Conservation (phyloP, 495 filamentous ascomycete genomes). For the Delitschia confertaspora region DNA sequence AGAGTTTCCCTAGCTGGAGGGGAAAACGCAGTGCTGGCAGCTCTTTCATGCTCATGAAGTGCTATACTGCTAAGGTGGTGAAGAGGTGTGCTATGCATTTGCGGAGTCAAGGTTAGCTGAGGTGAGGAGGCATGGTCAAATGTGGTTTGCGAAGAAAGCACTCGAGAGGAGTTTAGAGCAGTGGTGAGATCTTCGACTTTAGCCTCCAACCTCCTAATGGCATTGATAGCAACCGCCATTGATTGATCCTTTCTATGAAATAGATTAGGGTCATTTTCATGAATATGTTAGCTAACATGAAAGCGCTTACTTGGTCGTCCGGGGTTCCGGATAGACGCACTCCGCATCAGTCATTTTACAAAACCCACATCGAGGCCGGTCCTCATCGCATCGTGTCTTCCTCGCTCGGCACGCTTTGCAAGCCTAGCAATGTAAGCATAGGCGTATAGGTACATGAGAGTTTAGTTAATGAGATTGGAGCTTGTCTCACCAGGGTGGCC, state of each 20-base stretch:
- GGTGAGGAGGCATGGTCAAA: neutral
- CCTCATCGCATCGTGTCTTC: slow-evolving; percentile 26
- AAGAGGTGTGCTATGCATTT: slow-evolving; percentile 3
- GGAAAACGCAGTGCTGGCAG: neutral
- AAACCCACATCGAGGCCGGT: slow-evolving; percentile 22
- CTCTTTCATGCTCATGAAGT: neutral
- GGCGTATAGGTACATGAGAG: neutral
- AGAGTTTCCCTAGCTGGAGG: slow-evolving; percentile 4
- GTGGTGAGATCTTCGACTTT: slow-evolving; percentile 23
- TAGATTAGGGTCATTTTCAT: neutral
- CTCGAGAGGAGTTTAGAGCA: slow-evolving; percentile 1
- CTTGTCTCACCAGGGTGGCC: slow-evolving; percentile 17
- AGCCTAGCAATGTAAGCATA: slow-evolving; percentile 7
- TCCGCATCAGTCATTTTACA: slow-evolving; percentile 13
- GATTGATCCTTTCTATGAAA: slow-evolving; percentile 22
- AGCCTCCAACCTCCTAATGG: slow-evolving; percentile 22
- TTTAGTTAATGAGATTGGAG: neutral
- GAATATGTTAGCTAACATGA: neutral
- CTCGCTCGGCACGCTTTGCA: slow-evolving; percentile 19
- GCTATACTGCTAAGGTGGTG: slow-evolving; percentile 8
- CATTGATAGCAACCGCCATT: slow-evolving; percentile 24
- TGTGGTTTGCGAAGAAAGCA: neutral
- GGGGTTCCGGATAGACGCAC: slow-evolving; percentile 17
- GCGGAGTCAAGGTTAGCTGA: neutral
- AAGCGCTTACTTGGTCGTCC: slow-evolving; percentile 18